A percentile compares a stretch with the other conserved stretches of the same genome.
phyloP scores from a whole-genome alignment of 2,329 filamentous ascomycete species.

The Ascosphaera acerosa region DNA sequence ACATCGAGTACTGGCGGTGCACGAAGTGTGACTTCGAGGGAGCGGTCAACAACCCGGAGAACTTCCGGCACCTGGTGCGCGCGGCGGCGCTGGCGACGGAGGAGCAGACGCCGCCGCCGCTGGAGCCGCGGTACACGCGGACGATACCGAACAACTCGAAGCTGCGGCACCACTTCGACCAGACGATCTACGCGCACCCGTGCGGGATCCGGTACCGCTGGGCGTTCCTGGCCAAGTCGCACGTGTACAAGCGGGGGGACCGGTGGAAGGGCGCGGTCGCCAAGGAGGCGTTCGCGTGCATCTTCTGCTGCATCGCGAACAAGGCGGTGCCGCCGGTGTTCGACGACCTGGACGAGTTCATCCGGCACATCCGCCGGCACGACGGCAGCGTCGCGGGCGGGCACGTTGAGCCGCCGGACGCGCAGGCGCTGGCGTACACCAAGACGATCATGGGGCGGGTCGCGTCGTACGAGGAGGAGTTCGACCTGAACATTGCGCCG shows the following conservation, averaged over 20 bases:
- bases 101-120: background rate
- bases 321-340: constrained; percentile 14
- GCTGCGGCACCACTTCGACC: background rate
- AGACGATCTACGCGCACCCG: constrained; percentile 5
- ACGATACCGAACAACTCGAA: background rate
- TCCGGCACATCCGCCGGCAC: constrained; percentile 19
- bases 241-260: constrained; percentile 10
- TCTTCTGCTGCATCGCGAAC: constrained; percentile 21
- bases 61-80: background rate
- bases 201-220: constrained; percentile 21
- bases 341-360: constrained; percentile 17
- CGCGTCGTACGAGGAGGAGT: constrained; percentile 17
- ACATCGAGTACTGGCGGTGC: constrained; percentile 15
- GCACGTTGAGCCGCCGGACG: constrained; percentile 9
- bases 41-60: constrained; percentile 7
- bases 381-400: constrained; percentile 4
- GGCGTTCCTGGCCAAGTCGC: constrained; percentile 23
- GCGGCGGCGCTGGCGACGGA: background rate
- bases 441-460: constrained; percentile 19
- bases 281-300: constrained; percentile 16
- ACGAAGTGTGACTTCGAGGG: constrained; percentile 21
- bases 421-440: constrained; percentile 18
- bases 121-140: background rate
- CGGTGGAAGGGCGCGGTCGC: constrained; percentile 6
- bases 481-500: constrained; percentile 24